Base-by-base conservation (phyloP, 1,139 yeast genomes). In the Blastobotrys aristatus region DNA sequence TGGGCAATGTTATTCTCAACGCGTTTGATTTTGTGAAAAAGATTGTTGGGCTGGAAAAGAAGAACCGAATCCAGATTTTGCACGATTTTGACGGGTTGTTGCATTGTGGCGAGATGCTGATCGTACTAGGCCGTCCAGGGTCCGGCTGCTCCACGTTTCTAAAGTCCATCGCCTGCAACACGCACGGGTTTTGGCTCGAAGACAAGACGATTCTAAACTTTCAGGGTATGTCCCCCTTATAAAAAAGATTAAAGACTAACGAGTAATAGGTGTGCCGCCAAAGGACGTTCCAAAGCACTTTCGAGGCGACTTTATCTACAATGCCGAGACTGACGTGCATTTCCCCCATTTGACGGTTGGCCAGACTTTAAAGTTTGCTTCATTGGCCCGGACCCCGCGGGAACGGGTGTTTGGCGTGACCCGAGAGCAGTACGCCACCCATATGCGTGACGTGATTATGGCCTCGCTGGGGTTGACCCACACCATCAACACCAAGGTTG, bases 61-160 rank as follows among this genome's bases (percentile, higher is more conserved):
- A 55, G 27, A 51, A 63, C 21, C 61, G 65, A 59, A 80, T 73
- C 44, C 80, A 82, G 50, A 84, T 84, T 51, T 66, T 82, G 55
- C 76, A 79, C 58, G 72, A 82, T 17, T 80, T 83, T 80, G 86
- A 83, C 55, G 90, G 84, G 26, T 58, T 80, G 8, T 69, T 82
- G 54, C 69, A 71, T 37, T 84, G 92, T 0, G 90, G 95, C 47
- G 86, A 84, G 57, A 71, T 85, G 47, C 76, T 85, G 2, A 86
- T 85, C 44, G 94, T 84, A 1, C 67, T 84, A 36, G 94, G 94
- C 39, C 77, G 89, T 62, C 94, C 94, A 0, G 94, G 94, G 60
- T 78, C 89, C 21, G 95, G 95, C 50, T 86, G 95, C 66, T 76
- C 95, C 1, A 84, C 95, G 1, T 74, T 84, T 45, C 68, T 86